A percentile compares a stretch with the other conserved stretches of the same genome.
phyloP scores from a whole-genome alignment of 495 filamentous ascomycete species.

The Penicillium tannophilum region DNA sequence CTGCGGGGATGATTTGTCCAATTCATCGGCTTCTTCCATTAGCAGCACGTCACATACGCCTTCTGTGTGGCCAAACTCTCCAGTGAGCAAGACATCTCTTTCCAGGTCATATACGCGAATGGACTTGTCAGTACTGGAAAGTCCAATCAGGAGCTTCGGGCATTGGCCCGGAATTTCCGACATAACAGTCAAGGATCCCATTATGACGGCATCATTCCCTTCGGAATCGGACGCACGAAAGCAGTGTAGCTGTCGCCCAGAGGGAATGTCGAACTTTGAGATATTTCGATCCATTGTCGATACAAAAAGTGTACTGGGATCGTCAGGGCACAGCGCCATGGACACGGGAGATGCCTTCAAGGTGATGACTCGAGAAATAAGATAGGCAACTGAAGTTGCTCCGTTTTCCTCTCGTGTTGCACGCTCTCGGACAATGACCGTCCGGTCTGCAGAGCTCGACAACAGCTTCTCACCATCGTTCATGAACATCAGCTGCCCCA shows the following conservation, averaged over 20 bases:
- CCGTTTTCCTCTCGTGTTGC: constrained; percentile 65
- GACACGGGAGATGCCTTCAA: constrained; percentile 85
- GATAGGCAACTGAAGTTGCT: constrained; percentile 69
- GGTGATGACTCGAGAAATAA: constrained; percentile 72
- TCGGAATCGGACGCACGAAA: constrained; percentile 84
- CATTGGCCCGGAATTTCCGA: constrained; percentile 38
- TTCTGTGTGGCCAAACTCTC: constrained; percentile 93
- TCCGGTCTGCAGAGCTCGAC: constrained; percentile 87
- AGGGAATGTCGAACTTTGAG: constrained; percentile 70
- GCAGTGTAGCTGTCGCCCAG: constrained; percentile 66
- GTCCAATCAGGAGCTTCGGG: constrained; percentile 67
- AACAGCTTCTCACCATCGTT: constrained; percentile 69
- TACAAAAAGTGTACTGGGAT: constrained; percentile 63
- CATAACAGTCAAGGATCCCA: constrained; percentile 70
- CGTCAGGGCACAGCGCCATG: constrained; percentile 68
- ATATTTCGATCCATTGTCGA: constrained; percentile 84
- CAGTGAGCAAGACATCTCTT: constrained; percentile 72
- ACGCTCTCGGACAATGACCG: constrained; percentile 76
- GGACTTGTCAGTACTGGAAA: constrained; percentile 93
- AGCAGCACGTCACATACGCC: constrained; percentile 83
- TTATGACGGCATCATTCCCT: constrained; percentile 75
- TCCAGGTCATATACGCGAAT: constrained; percentile 84
- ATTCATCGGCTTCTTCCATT: constrained; percentile 54
- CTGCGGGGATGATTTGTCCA: constrained; percentile 36
- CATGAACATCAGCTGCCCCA: constrained; percentile 63